These are phyloP conservation scores for Lactarius hengduanensis DNA, from an alignment of 768 basidiomycete genomes.

Conservation along the genomic window DNA sequence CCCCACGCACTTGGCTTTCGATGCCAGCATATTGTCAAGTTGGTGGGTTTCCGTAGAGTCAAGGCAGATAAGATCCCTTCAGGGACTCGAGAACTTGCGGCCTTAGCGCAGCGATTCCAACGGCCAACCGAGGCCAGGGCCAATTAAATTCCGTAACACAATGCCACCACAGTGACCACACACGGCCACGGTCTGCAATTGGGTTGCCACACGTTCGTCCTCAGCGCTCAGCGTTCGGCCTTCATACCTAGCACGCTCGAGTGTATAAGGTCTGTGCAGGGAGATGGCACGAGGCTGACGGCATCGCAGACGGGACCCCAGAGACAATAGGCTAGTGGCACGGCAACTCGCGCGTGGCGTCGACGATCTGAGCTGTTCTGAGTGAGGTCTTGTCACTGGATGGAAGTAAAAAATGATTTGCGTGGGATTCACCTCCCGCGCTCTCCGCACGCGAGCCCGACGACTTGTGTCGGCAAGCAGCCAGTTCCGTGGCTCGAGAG, in stretches of 20 bases:
- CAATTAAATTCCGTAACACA: background rate
- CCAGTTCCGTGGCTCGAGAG: conserved; percentile 3
- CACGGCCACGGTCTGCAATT: background rate
- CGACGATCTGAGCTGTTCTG: background rate
- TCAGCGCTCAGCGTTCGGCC: background rate
- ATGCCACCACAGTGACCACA: background rate
- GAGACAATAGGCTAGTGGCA: background rate
- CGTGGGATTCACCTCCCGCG: conserved; percentile 10
- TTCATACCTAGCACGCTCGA: background rate
- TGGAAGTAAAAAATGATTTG: conserved; percentile 14
- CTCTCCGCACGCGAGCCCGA: conserved; percentile 8
- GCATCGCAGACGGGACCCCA: conserved; percentile 1
- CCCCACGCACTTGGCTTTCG: background rate
- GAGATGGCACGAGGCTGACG: background rate
- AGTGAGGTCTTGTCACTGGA: background rate
- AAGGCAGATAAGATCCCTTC: background rate
- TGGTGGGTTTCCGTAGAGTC: background rate
- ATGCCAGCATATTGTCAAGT: background rate
- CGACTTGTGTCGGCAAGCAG: conserved; percentile 2
- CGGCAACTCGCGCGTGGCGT: conserved; percentile 24
- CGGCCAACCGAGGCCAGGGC: background rate
- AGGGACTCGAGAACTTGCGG: background rate
- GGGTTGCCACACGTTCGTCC: background rate
- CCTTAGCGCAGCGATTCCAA: background rate
- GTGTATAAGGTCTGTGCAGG: background rate